Conservation (phyloP, 805 yeast genomes). For the Komagataella populi region DNA sequence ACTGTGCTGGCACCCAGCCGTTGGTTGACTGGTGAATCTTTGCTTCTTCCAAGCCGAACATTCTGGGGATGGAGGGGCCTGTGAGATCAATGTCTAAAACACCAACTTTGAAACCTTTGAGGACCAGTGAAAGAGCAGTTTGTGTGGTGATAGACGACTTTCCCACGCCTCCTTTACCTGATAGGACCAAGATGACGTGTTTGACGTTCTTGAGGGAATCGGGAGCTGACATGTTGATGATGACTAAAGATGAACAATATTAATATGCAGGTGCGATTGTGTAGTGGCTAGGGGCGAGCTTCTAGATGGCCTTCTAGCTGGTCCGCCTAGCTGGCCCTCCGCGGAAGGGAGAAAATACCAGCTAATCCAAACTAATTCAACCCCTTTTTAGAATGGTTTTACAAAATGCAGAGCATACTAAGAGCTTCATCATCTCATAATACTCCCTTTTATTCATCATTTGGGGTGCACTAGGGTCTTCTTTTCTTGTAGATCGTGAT, state of each 20-base stretch:
- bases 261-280: background rate
- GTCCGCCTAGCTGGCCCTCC: no score
- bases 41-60: constrained; percentile 79
- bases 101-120: constrained; percentile 72
- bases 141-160: constrained; percentile 94
- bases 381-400: no score
- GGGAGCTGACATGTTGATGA: constrained; percentile 9
- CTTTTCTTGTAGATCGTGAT: no score
- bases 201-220: constrained; percentile 30
- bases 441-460: no score
- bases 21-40: constrained; percentile 70
- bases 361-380: no score
- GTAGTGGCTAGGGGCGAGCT: background rate
- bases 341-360: no score
- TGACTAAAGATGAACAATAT: constrained; percentile 2
- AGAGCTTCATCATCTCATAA: no score
- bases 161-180: constrained; percentile 97
- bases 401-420: no score
- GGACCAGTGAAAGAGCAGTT: constrained; percentile 68
- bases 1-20: constrained; percentile 89
- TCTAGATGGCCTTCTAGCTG: no score
- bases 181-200: constrained; percentile 69
- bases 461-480: no score
- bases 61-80: constrained; percentile 92
- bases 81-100: constrained; percentile 91